Conservation (phyloP, 768 basidiomycete genomes). For the Suillus ampliporus region DNA sequence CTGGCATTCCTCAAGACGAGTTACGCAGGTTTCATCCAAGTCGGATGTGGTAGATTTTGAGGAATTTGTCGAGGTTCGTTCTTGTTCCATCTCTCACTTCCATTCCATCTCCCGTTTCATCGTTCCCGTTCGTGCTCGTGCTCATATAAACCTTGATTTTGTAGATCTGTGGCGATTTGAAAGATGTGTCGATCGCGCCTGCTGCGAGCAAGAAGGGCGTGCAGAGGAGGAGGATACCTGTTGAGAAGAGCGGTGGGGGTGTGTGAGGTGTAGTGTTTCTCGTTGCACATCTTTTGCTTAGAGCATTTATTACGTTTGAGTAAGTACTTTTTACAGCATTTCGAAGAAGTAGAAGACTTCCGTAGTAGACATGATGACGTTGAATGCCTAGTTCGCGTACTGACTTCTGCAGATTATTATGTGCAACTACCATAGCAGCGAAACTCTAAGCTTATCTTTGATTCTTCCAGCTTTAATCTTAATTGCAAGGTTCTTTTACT, state of each 20-base stretch:
- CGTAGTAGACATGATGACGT: too few species aligned
- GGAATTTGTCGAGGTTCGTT: conserved; percentile 84
- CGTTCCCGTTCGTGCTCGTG: not conserved
- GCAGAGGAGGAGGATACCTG: conserved; percentile 56
- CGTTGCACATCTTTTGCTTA: not conserved
- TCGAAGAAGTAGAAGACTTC: not conserved
- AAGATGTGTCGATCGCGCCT: conserved; percentile 62
- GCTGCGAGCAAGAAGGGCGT: conserved; percentile 33
- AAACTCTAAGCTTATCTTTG: too few species aligned
- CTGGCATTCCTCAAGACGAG: not conserved
- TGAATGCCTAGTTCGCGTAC: too few species aligned
- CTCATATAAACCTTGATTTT: not conserved
- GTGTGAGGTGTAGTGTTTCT: conserved; percentile 22
- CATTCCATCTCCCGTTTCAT: not conserved
- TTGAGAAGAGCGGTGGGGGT: conserved; percentile 36
- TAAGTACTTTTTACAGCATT: not conserved
- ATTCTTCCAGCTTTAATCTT: too few species aligned
- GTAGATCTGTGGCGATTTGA: conserved; percentile 76
- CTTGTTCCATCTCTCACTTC: not conserved
- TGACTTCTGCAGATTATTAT: too few species aligned
- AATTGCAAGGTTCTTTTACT: too few species aligned
- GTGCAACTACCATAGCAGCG: too few species aligned
- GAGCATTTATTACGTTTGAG: not conserved
- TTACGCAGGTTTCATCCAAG: not conserved
- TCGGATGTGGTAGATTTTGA: conserved; percentile 69